phyloP scores from a whole-genome alignment of 768 basidiomycete genomes.

The Cystobasidium onofrii region DNA sequence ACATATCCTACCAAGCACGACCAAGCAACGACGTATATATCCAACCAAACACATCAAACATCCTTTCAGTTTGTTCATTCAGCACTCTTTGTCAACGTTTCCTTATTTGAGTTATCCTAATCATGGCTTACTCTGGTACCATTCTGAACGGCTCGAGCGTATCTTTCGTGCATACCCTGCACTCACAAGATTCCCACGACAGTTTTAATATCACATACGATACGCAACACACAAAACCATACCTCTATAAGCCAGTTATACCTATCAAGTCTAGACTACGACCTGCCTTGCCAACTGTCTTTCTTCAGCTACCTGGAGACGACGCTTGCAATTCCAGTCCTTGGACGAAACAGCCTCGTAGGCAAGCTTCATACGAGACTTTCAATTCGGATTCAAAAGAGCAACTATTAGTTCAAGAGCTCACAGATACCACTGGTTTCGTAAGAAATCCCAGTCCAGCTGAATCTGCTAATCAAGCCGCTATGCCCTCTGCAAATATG shows the following conservation, averaged over 20 bases:
- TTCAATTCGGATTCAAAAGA: neutral
- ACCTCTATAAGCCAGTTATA: neutral
- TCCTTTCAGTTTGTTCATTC: neutral
- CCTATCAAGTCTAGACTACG: neutral
- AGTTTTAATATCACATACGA: neutral
- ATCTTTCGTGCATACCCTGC: neutral
- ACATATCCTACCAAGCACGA: neutral
- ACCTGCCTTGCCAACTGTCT: constrained; percentile 23
- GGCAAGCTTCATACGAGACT: neutral
- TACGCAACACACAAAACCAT: neutral
- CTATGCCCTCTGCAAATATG: neutral
- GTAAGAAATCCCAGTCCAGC: neutral
- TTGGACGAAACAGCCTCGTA: neutral
- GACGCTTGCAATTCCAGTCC: neutral
- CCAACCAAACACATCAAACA: neutral
- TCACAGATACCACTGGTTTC: neutral
- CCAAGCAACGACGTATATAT: neutral
- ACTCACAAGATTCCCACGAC: neutral
- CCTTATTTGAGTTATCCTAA: neutral
- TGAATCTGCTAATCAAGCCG: neutral
- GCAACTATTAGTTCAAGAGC: neutral
- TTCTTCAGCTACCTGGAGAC: constrained; percentile 16
- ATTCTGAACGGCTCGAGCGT: neutral
- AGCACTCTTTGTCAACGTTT: neutral
- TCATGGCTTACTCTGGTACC: neutral